phyloP scores from a whole-genome alignment of 768 basidiomycete species.

The Agaricus sinodeliciosus region DNA sequence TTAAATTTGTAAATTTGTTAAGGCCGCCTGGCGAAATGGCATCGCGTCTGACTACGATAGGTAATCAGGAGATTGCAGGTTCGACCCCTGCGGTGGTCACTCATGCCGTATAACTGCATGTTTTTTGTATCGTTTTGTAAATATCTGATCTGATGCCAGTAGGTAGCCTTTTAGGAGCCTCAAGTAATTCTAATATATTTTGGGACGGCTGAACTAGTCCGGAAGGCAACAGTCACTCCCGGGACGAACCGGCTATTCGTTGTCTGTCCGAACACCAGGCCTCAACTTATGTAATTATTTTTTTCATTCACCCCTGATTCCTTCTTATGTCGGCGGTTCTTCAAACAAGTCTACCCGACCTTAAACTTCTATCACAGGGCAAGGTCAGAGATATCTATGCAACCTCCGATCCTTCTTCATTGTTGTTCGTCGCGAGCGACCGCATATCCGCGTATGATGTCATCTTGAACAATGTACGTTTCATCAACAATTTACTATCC shows the following conservation, averaged over 20 bases:
- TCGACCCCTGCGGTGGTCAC: conserved; percentile 87
- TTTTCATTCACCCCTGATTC: no score
- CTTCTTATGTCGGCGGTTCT: neutral
- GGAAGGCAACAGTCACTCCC: no score
- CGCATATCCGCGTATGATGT: conserved; percentile 97
- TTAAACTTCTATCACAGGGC: conserved; percentile 76
- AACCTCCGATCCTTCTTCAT: conserved; percentile 58
- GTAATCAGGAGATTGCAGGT: conserved; percentile 88
- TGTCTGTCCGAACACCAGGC: no score
- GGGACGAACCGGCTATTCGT: no score
- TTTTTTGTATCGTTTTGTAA: no score
- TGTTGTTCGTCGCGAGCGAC: conserved; percentile 93
- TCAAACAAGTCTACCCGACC: conserved; percentile 32
- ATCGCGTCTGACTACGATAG: conserved; percentile 86
- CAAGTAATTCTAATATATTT: no score
- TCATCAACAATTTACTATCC: neutral
- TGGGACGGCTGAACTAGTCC: no score
- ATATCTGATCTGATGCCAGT: no score
- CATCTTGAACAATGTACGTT: conserved; percentile 82
- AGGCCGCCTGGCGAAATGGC: conserved; percentile 90
- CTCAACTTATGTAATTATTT: no score
- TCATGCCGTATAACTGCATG: neutral
- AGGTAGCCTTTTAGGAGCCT: no score
- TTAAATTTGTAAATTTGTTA: no score
- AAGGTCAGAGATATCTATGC: conserved; percentile 96